phyloP scores from a whole-genome alignment of 164 flowering plant genomes.

The grape (Vitis vinifera) region DNA sequence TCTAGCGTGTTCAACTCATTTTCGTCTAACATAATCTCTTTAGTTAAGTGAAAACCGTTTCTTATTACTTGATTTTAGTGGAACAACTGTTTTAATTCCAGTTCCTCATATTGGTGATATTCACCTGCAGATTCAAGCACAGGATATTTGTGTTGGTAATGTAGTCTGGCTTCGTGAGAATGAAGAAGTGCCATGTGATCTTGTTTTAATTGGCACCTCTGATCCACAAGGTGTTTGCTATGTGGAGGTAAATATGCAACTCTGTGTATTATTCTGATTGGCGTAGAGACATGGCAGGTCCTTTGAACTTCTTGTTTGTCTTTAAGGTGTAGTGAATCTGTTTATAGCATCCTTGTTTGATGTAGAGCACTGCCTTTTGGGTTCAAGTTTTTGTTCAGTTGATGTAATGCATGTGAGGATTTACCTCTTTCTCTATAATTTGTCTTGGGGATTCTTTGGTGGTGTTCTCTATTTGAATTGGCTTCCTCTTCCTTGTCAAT shows the following conservation, averaged over 20 bases:
- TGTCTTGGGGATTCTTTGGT: no score
- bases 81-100: not conserved
- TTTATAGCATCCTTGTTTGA: not conserved
- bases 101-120: constrained; percentile 7
- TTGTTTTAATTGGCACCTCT: constrained; percentile 89
- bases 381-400: no score
- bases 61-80: not conserved
- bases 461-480: no score
- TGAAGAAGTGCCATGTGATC: constrained; percentile 99
- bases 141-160: constrained; percentile 85
- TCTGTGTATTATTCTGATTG: not conserved
- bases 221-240: constrained; percentile 90
- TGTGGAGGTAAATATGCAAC: constrained; percentile 64
- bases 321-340: not conserved
- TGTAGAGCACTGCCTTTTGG: not conserved
- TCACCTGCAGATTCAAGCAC: constrained; percentile 73
- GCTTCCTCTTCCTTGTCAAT: no score
- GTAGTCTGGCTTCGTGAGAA: constrained; percentile 97
- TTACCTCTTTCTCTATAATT: no score
- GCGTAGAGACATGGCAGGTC: no score
- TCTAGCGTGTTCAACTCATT: not conserved
- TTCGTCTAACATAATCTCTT: no score
- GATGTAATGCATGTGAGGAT: no score
- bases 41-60: not conserved
- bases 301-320: no score